A percentile compares a stretch with the other conserved stretches of the same genome.
phyloP scores from a whole-genome alignment of 148 eudicot genomes.

The Dianthus caryophyllus region DNA sequence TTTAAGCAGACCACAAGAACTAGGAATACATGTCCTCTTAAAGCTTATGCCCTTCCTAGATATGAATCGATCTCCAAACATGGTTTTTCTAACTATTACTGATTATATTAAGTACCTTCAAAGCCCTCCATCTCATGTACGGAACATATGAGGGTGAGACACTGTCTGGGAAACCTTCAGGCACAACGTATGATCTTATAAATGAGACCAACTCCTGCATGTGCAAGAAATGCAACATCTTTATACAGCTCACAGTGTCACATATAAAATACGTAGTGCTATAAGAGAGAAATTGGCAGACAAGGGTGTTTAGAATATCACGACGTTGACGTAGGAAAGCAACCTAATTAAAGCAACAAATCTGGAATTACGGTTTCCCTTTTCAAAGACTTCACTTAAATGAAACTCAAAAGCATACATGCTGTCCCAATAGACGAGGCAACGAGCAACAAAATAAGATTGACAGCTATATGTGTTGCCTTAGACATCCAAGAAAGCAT shows the following conservation, averaged over 20 bases:
- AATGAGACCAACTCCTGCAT: slow-evolving; percentile 74
- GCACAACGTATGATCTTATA: slow-evolving; percentile 90
- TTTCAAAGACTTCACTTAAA: background rate
- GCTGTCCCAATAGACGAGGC: background rate
- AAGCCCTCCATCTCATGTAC: slow-evolving; percentile 98
- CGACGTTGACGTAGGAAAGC: background rate
- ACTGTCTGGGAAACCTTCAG: slow-evolving; percentile 97
- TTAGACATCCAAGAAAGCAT: background rate
- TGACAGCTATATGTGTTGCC: background rate
- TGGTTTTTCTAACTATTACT: no score
- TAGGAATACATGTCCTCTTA: background rate
- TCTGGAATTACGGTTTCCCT: background rate
- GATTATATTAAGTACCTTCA: slow-evolving; percentile 54
- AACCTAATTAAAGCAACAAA: background rate
- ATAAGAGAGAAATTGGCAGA: no score
- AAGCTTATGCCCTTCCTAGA: slow-evolving; percentile 6
- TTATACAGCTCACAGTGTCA: background rate
- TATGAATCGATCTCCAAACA: background rate
- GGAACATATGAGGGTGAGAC: slow-evolving; percentile 92
- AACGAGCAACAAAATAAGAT: background rate
- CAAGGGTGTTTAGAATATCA: background rate
- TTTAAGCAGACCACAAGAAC: no score
- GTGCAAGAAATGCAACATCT: slow-evolving; percentile 1
- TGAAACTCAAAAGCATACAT: background rate
- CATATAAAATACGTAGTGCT: background rate